Evolutionary conservation across 345 rosid genomes (phyloP), one percentile per base, ranked within the genome.

Genomic region (Tarenaya hassleriana): DNA sequence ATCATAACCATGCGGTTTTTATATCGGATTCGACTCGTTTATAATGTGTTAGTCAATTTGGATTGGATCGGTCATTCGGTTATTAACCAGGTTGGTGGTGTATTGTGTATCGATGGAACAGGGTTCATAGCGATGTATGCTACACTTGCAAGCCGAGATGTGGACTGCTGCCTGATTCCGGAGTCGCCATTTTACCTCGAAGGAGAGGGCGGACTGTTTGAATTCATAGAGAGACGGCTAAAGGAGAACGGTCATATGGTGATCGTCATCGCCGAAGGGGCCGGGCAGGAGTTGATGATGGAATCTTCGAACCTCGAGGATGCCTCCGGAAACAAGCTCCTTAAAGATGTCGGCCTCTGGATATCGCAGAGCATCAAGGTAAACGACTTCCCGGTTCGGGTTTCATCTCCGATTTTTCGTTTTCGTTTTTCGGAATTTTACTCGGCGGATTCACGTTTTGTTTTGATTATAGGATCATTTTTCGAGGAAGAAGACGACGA

Each of bases 91-190:
- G n/a, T n/a, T n/a, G n/a, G n/a, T n/a, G n/a, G n/a, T n/a, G n/a
- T n/a, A n/a, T n/a, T n/a, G n/a, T n/a, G n/a, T n/a, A n/a, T n/a
- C n/a, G 11, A 12, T 50, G 40, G 38, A 24, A 68, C 78, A 86
- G 95, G 92, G 12, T 87, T 81, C 48, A 87, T 83, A 60, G 96
- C 94, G 4, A 83, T 87, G 96, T 20, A 79, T 58, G 96, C 96
- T 27, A 87, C 96, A 17, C 83, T 87, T 61, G 96, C 96, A 10
- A 84, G 94, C 61, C 73, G 96, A 61, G 96, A 87, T 67, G 96
- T 87, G 48, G 94, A 87, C 45, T 87, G 96, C 39, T 87, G 96
- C 75, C 72, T 83, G 83, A 84, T 84, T 70, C 96, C 96, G 0
- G 96, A 83, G 78, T 87, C 89, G 16, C 87, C 89, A 34, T 87